Conservation (phyloP, 2,329 filamentous ascomycete species). For the Aspergillus fructus region DNA sequence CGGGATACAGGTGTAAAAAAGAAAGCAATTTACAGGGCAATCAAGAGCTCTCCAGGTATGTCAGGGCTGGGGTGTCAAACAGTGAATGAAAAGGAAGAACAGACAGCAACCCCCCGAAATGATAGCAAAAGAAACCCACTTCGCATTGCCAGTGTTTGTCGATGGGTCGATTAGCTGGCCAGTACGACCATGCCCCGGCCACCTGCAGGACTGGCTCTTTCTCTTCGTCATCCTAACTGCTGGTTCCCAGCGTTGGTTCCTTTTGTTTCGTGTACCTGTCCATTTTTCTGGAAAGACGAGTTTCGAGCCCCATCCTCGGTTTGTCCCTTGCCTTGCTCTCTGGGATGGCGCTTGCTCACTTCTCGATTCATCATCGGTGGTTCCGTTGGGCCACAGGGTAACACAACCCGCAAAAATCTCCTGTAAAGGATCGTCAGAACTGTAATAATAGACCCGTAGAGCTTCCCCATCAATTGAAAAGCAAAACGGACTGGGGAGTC, state of each 20-base stretch:
- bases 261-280: conserved; percentile 8
- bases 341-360: neutral
- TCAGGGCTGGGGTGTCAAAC: conserved; percentile 2
- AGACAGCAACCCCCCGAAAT: neutral
- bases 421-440: neutral
- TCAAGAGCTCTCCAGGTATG: neutral
- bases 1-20: neutral
- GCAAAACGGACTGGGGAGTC: neutral
- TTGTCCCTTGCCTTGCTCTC: neutral
- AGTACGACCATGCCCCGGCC: conserved; percentile 26
- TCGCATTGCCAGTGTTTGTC: conserved; percentile 22
- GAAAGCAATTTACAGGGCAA: conserved; percentile 7
- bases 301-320: neutral
- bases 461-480: neutral
- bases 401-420: neutral
- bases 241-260: conserved; percentile 2
- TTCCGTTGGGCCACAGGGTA: neutral
- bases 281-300: conserved; percentile 4
- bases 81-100: conserved; percentile 1
- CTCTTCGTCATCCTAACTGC: conserved; percentile 10
- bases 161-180: conserved; percentile 22
- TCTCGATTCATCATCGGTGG: conserved; percentile 1
- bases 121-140: conserved; percentile 11
- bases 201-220: conserved; percentile 21
- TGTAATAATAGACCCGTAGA: neutral